Base-by-base conservation (phyloP, 2,329 filamentous ascomycete genomes). In the Trichophyton simii region DNA sequence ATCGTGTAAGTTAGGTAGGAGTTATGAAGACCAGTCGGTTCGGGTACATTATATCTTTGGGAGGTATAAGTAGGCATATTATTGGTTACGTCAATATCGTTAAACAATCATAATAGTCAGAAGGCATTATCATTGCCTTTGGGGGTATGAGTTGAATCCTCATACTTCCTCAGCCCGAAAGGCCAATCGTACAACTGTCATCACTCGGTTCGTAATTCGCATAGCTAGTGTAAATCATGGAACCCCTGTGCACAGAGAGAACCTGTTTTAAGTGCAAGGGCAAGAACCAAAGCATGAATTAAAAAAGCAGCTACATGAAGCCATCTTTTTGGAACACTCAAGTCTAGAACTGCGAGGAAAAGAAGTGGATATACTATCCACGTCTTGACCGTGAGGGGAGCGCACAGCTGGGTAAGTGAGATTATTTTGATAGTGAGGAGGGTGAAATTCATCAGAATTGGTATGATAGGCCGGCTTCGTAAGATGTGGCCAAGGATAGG, bases 281-380 rank as follows among this genome's bases (percentile, higher is more conserved):
- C 67, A 3, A 83, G 70, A 5, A 79, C 67, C 0, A 75, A 57
- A 4, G 80, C 60, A 72, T 86, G 83, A 38, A 80, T 20, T 3
- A 72, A 55, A 7, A 80, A 67, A 44, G 82, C 69, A 15, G 77
- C 31, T 2, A 74, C 41, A 57, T 79, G 79, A 9, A 72, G 63
- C 46, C 67, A 66, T 54, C 73, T 58, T 11, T 74, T 72, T 48
- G 72, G 72, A 0, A 65, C 63, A 9, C 75, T 64, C 15, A 82
- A 72, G 65, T 91, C 89, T 11, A 90, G 67, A 0, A 82, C 83
- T 7, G 89, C 89, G 6, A 92, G 72, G 2, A 81, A 73, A 3
- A 95, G 75, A 1, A 95, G 76, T 2, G 87, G 84, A 66, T 87
- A 85, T 3, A 84, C 78, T 3, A 91, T 74, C 71, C 82, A 82